Base-by-base conservation (phyloP, 1,284 basidiomycete species). In the Lentinula novae-zelandiae region DNA sequence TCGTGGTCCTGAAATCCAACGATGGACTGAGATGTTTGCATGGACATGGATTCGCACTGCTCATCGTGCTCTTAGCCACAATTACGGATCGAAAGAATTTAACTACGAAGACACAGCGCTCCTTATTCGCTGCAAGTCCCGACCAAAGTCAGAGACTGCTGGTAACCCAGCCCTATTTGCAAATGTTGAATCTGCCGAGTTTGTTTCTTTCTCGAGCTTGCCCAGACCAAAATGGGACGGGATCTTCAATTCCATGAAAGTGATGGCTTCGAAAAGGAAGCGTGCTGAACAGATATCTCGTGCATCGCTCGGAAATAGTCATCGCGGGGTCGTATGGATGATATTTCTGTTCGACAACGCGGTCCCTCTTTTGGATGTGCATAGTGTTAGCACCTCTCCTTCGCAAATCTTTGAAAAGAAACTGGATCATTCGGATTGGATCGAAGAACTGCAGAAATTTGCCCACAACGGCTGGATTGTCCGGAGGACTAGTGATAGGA, bases 41-140 rank as follows among this genome's bases (percentile, higher is more conserved):
- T 56, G 61, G 57, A 40, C 46, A 8, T 31, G 17, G 20, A 50
- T 22, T 60, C 5, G 52, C 59, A 31, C 42, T 42, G 31, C 57
- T 60, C 42, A 46, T 38, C 17, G 53, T 55, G 39, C 40, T 9
- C 9, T 50, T 10, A 7, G 20, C 10, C 48, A 50, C 13, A 15
- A 9, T 22, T 50, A 50, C 48, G 48, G 12, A 6, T 31, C 27
- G 27, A 12, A 20, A 50, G 2, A 50, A 13, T 50, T 50, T 6
- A 5, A 50, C 48, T 50, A 22, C 22, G 48, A 50, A 8, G 48
- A 50, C 27, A 50, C 27, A 10, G 17, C 22, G 20, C 27, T 34
- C 4, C 8, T 52, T 27, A 52, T 52, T 13, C 27, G n/a, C 4
- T 27, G 15, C 22, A 34, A 52, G 15, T 33, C 27, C n/a, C 50